Evolutionary conservation across 768 basidiomycete species (phyloP).

Genomic region (Macrolepiota dolichaula): DNA sequence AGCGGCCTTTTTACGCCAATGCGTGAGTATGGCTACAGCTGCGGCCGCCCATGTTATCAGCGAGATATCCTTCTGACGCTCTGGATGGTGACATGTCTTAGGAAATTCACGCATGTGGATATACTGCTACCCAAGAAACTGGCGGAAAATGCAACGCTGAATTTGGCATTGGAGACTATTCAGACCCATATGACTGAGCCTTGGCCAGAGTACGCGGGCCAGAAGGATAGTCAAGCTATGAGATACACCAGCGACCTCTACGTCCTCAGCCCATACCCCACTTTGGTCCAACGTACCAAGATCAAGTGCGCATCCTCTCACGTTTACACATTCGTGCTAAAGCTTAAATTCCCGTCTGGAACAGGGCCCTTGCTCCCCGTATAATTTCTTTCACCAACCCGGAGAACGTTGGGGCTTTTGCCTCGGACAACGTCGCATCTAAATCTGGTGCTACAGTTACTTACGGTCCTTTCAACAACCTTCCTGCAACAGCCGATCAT

Average conservation of each 20-base stretch:
- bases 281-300: conserved; percentile 82
- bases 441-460: conserved; percentile 81
- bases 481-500: conserved; percentile 58
- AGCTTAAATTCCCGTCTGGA: background rate
- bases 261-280: conserved; percentile 81
- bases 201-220: conserved; percentile 69
- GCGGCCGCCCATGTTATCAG: background rate
- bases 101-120: conserved; percentile 52
- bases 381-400: conserved; percentile 74
- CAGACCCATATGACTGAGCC: conserved; percentile 77
- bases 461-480: conserved; percentile 82
- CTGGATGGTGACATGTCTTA: conserved; percentile 12
- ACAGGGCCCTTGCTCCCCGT: conserved; percentile 67
- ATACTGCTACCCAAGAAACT: conserved; percentile 63
- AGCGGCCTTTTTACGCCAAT: conserved; percentile 43
- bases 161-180: conserved; percentile 75
- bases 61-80: conserved; percentile 7
- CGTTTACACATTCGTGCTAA: background rate
- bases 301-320: conserved; percentile 55
- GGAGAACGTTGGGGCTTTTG: conserved; percentile 54
- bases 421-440: conserved; percentile 55
- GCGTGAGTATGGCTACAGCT: conserved; percentile 40
- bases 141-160: conserved; percentile 56
- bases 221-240: conserved; percentile 76
- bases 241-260: conserved; percentile 76